Evolutionary conservation across 495 filamentous ascomycete genomes (phyloP).

Genomic region (Aspergillus asperescens): DNA sequence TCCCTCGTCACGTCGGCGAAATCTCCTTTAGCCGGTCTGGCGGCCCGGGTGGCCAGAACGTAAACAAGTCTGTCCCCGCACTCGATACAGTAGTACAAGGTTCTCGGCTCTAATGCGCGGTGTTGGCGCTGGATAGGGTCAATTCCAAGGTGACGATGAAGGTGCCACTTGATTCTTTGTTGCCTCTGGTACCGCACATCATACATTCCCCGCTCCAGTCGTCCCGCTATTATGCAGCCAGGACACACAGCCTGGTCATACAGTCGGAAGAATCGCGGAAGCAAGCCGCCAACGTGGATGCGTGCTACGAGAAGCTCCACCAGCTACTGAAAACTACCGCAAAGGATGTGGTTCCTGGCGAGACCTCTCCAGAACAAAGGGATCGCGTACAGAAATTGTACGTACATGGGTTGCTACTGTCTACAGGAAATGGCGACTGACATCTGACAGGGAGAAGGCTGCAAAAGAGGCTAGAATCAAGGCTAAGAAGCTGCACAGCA

Average conservation of each 20-base stretch:
- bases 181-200: slow-evolving; percentile 59
- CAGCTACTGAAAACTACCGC: slow-evolving; percentile 51
- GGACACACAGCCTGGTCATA: slow-evolving; percentile 59
- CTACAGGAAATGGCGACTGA: background rate
- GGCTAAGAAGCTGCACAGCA: slow-evolving; percentile 70
- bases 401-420: slow-evolving; percentile 19
- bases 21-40: slow-evolving; percentile 79
- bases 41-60: slow-evolving; percentile 91
- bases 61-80: slow-evolving; percentile 73
- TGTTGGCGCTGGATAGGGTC: slow-evolving; percentile 58
- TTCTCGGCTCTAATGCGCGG: slow-evolving; percentile 8
- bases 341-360: slow-evolving; percentile 53
- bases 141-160: slow-evolving; percentile 86
- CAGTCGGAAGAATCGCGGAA: slow-evolving; percentile 63
- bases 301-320: slow-evolving; percentile 59
- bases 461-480: slow-evolving; percentile 66
- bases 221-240: slow-evolving; percentile 64
- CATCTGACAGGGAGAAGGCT: slow-evolving; percentile 54
- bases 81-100: slow-evolving; percentile 6
- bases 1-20: slow-evolving; percentile 61
- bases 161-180: slow-evolving; percentile 52
- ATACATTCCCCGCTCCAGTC: slow-evolving; percentile 58
- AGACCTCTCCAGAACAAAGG: slow-evolving; percentile 56
- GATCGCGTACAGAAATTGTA: slow-evolving; percentile 62
- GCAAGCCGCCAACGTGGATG: slow-evolving; percentile 58